Conservation (phyloP, 495 filamentous ascomycete genomes). For the Hypoxylon lienhwacheense region DNA sequence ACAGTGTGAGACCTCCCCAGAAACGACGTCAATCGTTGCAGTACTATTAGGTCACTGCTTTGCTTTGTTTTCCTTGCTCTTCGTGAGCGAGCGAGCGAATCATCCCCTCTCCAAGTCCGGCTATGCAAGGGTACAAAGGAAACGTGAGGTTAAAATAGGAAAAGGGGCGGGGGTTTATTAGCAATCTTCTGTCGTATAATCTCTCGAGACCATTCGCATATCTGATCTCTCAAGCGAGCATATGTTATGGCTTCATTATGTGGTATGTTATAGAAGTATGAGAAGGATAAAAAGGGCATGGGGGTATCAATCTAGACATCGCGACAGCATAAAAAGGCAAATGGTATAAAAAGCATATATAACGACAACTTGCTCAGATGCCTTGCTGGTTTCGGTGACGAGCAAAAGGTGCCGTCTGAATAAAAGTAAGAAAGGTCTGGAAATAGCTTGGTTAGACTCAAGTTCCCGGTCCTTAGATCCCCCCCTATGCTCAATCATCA, state of each 20-base stretch:
- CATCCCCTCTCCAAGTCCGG: conserved; percentile 21
- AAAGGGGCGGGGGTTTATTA: conserved; percentile 2
- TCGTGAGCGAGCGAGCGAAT: conserved; percentile 20
- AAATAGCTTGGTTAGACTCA: not conserved
- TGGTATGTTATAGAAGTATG: conserved; percentile 8
- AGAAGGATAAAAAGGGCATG: conserved; percentile 14
- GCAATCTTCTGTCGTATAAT: conserved; percentile 20
- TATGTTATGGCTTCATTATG: conserved; percentile 30
- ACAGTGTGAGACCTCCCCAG: conserved; percentile 15
- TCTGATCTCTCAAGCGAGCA: conserved; percentile 16
- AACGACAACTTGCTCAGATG: conserved; percentile 25
- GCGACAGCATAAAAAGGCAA: conserved; percentile 32
- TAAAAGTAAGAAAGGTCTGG: conserved; percentile 4
- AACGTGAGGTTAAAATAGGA: not conserved
- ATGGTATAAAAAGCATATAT: conserved; percentile 38
- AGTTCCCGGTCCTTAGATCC: not conserved
- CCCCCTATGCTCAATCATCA: conserved; percentile 51
- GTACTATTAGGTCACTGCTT: not conserved
- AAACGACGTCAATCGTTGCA: conserved; percentile 21
- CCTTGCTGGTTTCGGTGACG: conserved; percentile 13
- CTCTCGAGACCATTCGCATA: conserved; percentile 16
- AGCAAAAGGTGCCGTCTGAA: conserved; percentile 10
- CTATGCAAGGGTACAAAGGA: conserved; percentile 29
- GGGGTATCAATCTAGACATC: conserved; percentile 44
- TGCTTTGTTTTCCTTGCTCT: not conserved